These are phyloP conservation scores for Stenocarpella maydis DNA, from an alignment of 2,329 filamentous ascomycete genomes.

Conservation along the genomic window DNA sequence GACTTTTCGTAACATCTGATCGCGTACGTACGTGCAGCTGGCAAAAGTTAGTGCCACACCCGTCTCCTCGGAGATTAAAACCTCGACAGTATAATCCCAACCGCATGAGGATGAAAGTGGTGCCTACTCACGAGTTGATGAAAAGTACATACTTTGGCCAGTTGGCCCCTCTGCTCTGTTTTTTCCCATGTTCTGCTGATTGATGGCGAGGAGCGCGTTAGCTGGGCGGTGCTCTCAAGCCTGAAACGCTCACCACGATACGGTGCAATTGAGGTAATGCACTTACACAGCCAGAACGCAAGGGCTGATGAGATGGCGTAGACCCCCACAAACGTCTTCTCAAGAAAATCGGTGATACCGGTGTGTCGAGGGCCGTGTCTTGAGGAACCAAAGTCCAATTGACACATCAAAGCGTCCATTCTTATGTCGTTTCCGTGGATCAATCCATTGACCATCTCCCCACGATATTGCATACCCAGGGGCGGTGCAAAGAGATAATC, in stretches of 20 bases:
- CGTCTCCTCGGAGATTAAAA: background rate
- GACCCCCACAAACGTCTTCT: accelerated
- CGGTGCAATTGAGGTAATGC: too few relatives aligned
- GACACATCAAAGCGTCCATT: background rate
- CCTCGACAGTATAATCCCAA: background rate
- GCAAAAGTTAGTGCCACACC: background rate
- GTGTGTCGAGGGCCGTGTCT: background rate
- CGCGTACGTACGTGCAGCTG: background rate
- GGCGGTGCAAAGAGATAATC: background rate
- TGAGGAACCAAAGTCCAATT: background rate
- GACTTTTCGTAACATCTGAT: accelerated
- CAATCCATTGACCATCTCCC: background rate
- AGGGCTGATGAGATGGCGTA: background rate
- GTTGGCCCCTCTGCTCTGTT: too few relatives aligned
- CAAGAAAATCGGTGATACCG: accelerated
- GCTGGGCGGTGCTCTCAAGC: background rate
- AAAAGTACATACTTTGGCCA: background rate
- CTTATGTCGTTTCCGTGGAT: background rate
- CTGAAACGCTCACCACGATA: background rate
- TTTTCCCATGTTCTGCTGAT: background rate
- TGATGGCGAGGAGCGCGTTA: background rate
- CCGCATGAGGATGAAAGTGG: too few relatives aligned
- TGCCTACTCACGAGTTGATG: background rate
- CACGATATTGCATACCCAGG: accelerated
- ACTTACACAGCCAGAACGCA: background rate